Conservation (phyloP, 176 grass and related monocot genomes). For the Phoenix dactylifera region DNA sequence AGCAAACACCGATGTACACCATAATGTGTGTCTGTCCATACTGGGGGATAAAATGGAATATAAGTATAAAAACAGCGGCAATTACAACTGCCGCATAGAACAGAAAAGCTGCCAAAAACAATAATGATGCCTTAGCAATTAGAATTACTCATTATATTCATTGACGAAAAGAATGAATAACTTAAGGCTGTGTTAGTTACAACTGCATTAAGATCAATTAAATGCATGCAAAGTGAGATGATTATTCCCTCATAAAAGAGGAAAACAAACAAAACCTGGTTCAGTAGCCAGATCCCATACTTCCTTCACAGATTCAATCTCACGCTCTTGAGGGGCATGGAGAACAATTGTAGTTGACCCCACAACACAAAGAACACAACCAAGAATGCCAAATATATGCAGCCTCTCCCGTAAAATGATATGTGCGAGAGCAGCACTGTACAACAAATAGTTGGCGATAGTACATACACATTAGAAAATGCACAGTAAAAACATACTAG, state of each 20-base stretch:
- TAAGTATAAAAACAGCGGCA: slow-evolving; percentile 39
- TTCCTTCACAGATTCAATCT: slow-evolving; percentile 65
- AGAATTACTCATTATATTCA: not conserved
- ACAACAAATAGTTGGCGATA: not conserved
- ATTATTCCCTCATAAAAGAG: no score
- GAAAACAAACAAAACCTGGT: slow-evolving; percentile 47
- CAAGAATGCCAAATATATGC: slow-evolving; percentile 75
- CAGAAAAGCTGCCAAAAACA: slow-evolving; percentile 47
- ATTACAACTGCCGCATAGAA: slow-evolving; percentile 54
- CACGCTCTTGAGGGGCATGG: slow-evolving; percentile 68
- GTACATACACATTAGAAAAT: not conserved
- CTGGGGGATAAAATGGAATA: slow-evolving; percentile 57
- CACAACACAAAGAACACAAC: slow-evolving; percentile 71
- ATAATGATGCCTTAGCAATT: not conserved
- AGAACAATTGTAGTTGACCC: slow-evolving; percentile 78
- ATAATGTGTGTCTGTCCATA: slow-evolving; percentile 84
- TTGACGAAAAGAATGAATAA: no score
- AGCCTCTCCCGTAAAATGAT: slow-evolving; percentile 66
- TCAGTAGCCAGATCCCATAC: slow-evolving; percentile 83
- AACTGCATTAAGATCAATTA: no score
- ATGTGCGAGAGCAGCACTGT: slow-evolving; percentile 61
- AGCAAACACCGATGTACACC: slow-evolving; percentile 85
- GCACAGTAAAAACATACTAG: not conserved
- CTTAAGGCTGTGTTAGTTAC: no score
- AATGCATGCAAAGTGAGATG: no score